Base-by-base conservation (phyloP, 139 green algal genomes). In the Closterium sp. region DNA sequence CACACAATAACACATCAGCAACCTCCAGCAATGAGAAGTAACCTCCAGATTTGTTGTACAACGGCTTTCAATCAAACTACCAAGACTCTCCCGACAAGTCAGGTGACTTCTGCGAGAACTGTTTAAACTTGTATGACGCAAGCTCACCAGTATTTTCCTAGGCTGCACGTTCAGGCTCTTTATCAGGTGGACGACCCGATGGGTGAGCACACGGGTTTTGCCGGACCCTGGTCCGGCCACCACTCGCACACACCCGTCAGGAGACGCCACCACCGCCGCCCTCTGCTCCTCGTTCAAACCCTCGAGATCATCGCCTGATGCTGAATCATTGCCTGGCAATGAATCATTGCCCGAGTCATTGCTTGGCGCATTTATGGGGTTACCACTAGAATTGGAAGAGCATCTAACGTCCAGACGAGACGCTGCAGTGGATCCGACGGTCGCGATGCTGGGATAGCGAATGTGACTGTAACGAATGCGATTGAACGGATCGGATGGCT, bases 121-220 rank as follows among this genome's bases (percentile, higher is more conserved):
- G n/a, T n/a, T n/a, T n/a, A 21, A n/a, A 84, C 38, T 66, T 55
- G 36, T 55, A 6, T 55, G 36, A n/a, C n/a, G n/a, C n/a, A n/a
- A 66, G 38, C 55, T 76, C 4, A 90, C 90, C 88, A 97, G 90
- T 31, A 97, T 94, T 19, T 95, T 34, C 36, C 66, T 95, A 12
- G 96, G 94, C 55, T 87, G 64, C 4, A 95, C 92, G 7, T 86
- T 88, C 19, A 94, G 43, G 31, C 92, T 64, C 6, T 90, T 32
- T 5, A 97, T 90, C 1, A 98, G 94, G 19, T 96, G 92, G 8
- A 90, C 93, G 1, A 96, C 95, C 4, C 97, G 94, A 2, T 93
- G 87, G 4, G 95, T 96, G 12, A 98, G 94, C 35, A 97, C 95
- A 10, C 95, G 94, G 64, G 97, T 98, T 93, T 98, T 97, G 89